Evolutionary conservation across 2,329 filamentous ascomycete species (phyloP), one percentile per base, ranked within the genome.

Genomic region (Fusarium sarcochroum): DNA sequence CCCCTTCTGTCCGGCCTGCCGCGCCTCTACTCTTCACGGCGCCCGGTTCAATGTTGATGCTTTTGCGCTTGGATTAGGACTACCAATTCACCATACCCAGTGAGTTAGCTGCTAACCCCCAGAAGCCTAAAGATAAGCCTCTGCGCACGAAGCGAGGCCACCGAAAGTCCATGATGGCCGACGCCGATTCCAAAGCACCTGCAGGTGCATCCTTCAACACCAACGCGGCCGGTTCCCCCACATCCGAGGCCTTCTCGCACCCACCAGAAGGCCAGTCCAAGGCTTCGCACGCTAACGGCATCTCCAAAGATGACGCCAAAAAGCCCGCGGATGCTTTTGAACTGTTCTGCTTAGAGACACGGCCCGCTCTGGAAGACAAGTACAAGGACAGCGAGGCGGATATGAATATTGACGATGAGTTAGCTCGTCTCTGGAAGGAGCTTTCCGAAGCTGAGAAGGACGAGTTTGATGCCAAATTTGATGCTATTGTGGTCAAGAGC

Each of bases 111-210:
- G 76, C 78, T 79, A 78, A 79, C 74, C 72, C 71, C 71, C 73
- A 73, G 69, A 77, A 92, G 90, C 91, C 91, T 34, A 91, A 93
- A 79, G 91, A 93, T 75, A 93, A 93, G 79, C 91, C 91, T 30
- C 82, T 93, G 68, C 87, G 91, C 32, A 90, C 88, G 66, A 94
- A 94, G 83, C 87, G 91, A 54, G 89, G 89, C 62, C 90, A 93
- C 74, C 82, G 90, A 53, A 90, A 90, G 79, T 87, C 86, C 35
- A 78, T 83, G 54, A 76, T 83, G 56, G 78, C 80, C 61, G 81
- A 81, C 65, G 74, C 76, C 73, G 85, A 85, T 49, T 71, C 79
- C 23, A 82, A 81, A 69, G 77, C 77, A 55, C 76, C 75, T 41
- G 75, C 76, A 23, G 75, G 79, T 58, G 81, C 78, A 66, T 79